phyloP scores from a whole-genome alignment of 495 filamentous ascomycete genomes.

The Aspergillus avenaceus region DNA sequence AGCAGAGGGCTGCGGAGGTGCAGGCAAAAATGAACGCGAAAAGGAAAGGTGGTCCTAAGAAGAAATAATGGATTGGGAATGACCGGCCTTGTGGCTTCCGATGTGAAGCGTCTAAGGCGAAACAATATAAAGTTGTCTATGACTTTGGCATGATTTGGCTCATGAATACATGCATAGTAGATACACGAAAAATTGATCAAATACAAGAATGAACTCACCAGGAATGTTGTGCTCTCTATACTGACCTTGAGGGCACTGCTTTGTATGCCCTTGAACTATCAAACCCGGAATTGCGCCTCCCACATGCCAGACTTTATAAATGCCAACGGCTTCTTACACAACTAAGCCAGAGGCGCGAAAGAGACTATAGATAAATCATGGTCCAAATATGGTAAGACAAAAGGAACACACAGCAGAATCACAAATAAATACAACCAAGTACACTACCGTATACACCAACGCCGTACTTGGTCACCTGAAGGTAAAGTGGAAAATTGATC shows the following conservation, averaged over 20 bases:
- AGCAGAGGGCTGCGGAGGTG: conserved; percentile 35
- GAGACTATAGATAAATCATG: too few species aligned
- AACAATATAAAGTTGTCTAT: neutral
- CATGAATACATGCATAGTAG: neutral
- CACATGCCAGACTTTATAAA: too few species aligned
- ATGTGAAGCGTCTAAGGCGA: neutral
- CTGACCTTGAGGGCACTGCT: too few species aligned
- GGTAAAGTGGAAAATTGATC: conserved; percentile 1
- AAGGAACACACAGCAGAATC: neutral
- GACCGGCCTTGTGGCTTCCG: neutral
- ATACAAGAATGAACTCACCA: neutral
- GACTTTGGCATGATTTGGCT: neutral
- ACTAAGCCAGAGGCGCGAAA: too few species aligned
- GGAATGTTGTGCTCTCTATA: too few species aligned
- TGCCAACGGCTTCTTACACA: too few species aligned
- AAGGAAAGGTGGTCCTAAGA: conserved; percentile 34
- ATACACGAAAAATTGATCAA: neutral
- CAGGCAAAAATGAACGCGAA: conserved; percentile 34
- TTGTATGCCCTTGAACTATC: neutral
- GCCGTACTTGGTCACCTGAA: conserved; percentile 5
- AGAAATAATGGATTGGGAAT: conserved; percentile 21
- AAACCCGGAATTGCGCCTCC: too few species aligned
- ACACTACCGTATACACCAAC: conserved; percentile 11
- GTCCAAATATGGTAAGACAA: too few species aligned
- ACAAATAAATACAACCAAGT: neutral